Evolutionary conservation across 139 green algal genomes (phyloP).

Genomic region (Coelastrella sp.): DNA sequence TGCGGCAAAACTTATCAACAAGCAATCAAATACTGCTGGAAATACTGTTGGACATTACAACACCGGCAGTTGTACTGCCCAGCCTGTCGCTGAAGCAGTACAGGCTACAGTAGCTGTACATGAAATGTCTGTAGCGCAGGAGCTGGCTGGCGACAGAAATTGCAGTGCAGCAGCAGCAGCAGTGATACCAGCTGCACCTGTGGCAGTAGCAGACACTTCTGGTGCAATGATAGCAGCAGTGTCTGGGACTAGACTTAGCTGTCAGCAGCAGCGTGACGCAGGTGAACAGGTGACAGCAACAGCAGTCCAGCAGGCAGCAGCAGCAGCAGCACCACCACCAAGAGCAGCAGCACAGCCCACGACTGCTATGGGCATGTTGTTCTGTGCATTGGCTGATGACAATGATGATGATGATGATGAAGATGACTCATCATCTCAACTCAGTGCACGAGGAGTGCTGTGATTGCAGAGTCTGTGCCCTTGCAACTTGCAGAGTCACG

Average conservation of each 20-base stretch:
- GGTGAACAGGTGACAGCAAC: not conserved
- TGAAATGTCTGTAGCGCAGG: not conserved
- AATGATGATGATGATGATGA: not conserved
- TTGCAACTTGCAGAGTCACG: too few species aligned
- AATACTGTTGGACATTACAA: not conserved
- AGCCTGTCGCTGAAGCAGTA: not conserved
- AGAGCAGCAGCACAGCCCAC: not conserved
- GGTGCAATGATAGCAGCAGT: not conserved
- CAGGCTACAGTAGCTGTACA: not conserved
- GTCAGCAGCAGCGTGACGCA: not conserved
- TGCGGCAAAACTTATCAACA: not conserved
- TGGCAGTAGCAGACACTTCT: not conserved
- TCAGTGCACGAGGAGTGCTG: not conserved
- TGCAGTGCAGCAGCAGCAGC: not conserved
- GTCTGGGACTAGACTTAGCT: not conserved
- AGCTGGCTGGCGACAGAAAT: not conserved
- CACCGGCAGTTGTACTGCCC: not conserved
- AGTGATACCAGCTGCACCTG: not conserved
- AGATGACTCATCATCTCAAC: not conserved
- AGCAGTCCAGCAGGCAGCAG: not conserved
- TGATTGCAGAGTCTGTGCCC: too few species aligned
- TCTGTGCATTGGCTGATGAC: not conserved
- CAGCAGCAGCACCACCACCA: not conserved
- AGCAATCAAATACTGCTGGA: too few species aligned
- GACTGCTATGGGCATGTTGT: slow-evolving; percentile 3